A percentile compares a stretch with the other conserved stretches of the same genome.
Evolutionary conservation across 305 asterid genomes (phyloP).

Genomic region (Rubia peregrina): DNA sequence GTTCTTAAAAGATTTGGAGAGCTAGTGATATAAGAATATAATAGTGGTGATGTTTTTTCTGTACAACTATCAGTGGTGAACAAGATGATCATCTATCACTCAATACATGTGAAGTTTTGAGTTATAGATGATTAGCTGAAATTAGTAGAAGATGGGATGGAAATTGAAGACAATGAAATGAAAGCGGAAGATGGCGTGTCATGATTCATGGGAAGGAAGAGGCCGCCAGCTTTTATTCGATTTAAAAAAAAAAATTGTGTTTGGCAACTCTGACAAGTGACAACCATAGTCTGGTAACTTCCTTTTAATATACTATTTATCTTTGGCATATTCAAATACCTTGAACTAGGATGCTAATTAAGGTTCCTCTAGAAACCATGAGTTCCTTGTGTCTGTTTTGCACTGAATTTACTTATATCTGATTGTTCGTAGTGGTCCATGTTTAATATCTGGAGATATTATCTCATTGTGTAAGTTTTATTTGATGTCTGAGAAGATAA

Average conservation of each 20-base stretch:
- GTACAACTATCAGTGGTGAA: background rate
- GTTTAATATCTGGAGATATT: background rate
- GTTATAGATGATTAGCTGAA: no score
- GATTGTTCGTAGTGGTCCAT: background rate
- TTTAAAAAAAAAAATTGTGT: no score
- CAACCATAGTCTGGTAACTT: constrained; percentile 65
- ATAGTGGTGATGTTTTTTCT: no score
- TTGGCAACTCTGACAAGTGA: constrained; percentile 79
- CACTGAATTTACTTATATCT: background rate
- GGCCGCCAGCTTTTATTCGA: constrained; percentile 91
- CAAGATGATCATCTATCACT: no score
- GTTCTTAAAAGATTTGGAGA: no score
- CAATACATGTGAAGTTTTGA: no score
- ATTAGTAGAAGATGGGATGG: no score
- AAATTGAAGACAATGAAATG: no score
- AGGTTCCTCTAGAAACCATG: background rate
- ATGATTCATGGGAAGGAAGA: constrained; percentile 71
- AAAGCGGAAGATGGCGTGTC: no score
- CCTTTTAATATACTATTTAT: background rate
- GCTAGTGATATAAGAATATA: no score
- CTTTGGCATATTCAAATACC: background rate
- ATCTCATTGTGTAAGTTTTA: background rate
- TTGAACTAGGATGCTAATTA: background rate
- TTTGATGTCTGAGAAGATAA: background rate
- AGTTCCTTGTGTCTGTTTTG: background rate